phyloP scores from a whole-genome alignment of 768 basidiomycete species.

The Auricularia heimuer region DNA sequence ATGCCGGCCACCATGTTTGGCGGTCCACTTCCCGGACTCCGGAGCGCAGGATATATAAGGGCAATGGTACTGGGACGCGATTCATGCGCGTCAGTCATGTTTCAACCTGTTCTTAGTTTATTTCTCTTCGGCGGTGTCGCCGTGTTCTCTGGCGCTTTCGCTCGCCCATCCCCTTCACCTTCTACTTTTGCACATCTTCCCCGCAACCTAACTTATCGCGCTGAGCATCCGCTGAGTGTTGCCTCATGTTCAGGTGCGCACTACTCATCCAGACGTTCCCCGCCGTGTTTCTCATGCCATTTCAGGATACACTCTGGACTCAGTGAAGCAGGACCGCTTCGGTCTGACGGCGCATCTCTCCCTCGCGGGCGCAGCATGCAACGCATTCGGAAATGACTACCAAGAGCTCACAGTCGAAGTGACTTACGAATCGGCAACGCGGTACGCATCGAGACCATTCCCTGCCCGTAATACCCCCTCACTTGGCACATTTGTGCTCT shows the following conservation, averaged over 20 bases:
- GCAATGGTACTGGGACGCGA: no score
- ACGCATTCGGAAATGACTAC: constrained; percentile 57
- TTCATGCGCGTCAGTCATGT: no score
- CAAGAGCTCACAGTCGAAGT: constrained; percentile 50
- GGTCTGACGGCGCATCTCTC: constrained; percentile 47
- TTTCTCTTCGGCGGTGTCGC: no score
- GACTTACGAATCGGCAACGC: constrained; percentile 48
- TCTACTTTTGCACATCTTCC: no score
- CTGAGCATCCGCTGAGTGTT: constrained; percentile 19
- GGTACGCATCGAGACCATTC: constrained; percentile 20
- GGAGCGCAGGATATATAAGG: no score
- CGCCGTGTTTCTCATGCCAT: neutral
- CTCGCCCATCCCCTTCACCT: no score
- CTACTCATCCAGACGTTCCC: no score
- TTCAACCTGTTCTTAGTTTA: no score
- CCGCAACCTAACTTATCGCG: no score
- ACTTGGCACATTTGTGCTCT: neutral
- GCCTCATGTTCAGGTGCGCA: constrained; percentile 29
- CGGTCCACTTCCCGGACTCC: no score
- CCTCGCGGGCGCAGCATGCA: constrained; percentile 48
- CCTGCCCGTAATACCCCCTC: neutral
- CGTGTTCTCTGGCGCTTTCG: no score
- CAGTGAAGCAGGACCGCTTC: constrained; percentile 31
- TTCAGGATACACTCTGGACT: constrained; percentile 46
- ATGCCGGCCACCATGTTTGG: no score